Base-by-base conservation (phyloP, 495 filamentous ascomycete genomes). In the Lasiosphaeriaceae sp. region DNA sequence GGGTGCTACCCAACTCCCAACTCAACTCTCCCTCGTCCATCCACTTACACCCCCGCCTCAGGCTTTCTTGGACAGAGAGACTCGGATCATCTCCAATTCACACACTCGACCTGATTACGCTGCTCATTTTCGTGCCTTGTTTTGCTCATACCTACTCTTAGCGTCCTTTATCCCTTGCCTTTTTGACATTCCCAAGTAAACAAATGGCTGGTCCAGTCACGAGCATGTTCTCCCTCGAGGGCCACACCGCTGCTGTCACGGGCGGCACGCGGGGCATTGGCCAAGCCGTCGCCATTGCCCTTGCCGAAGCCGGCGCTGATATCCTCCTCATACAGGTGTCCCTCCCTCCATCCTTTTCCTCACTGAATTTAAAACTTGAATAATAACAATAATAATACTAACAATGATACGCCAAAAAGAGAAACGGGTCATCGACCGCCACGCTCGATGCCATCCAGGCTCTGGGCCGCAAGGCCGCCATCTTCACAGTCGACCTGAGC, bases 251-350 rank as follows among this genome's bases (percentile, higher is more conserved):
- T 34, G 71, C 96, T 47, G 77, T 96, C 31, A 97, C 92, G 0
- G 92, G 92, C 24, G 90, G 90, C 50, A 94, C 90, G 16, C 77
- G 92, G 51, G 92, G 92, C 21, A 96, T 97, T 50, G 92, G 92
- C 16, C 84, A 89, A 67, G 81, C 89, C 11, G 92, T 95, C 74
- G 88, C 89, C 43, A 67, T 96, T 56, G 90, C 86, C 2, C 70
- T 92, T 11, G 90, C 91, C 34, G 89, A 94, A 73, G 89, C 88
- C 50, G 90, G 90, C 43, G 90, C 90, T 57, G 89, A 96, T 68
- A 77, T 93, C 55, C 73, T 96, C 35, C 76, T 96, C 34, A 75
- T 94, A 20, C 83, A 84, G 72, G 82, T 82, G 60, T 52, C 19
- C 31, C n/a, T 8, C 14, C 47, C 19, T 24, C 20, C 3, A 19